phyloP scores from a whole-genome alignment of 345 rosid genomes.

The Salix suchowensis region DNA sequence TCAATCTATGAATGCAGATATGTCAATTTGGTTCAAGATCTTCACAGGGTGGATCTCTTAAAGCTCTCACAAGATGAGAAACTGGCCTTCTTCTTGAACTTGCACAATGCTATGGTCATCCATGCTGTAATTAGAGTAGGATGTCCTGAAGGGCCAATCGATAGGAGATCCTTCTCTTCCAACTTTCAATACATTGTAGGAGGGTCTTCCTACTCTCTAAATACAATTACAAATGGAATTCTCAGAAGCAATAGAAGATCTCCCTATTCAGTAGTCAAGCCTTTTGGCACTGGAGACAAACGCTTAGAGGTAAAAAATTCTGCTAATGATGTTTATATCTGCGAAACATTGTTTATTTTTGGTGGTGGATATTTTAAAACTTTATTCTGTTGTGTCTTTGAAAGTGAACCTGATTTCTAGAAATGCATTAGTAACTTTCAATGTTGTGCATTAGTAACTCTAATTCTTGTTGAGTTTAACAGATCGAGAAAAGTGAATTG shows the following conservation, averaged over 20 bases:
- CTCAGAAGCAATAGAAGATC: conserved; percentile 56
- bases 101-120: conserved; percentile 88
- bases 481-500: background rate
- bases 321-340: background rate
- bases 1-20: conserved; percentile 40
- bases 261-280: conserved; percentile 55
- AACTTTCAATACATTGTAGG: conserved; percentile 79
- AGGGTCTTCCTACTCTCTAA: conserved; percentile 65
- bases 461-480: background rate
- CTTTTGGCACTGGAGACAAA: conserved; percentile 45
- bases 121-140: conserved; percentile 76
- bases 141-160: conserved; percentile 56
- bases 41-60: conserved; percentile 65
- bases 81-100: conserved; percentile 73
- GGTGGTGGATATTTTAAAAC: no score
- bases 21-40: conserved; percentile 54
- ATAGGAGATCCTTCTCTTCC: conserved; percentile 56
- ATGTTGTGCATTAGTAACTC: background rate
- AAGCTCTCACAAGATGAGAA: conserved; percentile 53
- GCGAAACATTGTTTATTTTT: background rate
- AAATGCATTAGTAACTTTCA: background rate
- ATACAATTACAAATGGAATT: conserved; percentile 60
- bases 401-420: background rate
- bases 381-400: background rate
- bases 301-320: conserved; percentile 50